Percentiles rank a stretch among this genome's conserved stretches.
Conservation (phyloP, 108 stramenopile species). For the Discostella pseudostelligera region DNA sequence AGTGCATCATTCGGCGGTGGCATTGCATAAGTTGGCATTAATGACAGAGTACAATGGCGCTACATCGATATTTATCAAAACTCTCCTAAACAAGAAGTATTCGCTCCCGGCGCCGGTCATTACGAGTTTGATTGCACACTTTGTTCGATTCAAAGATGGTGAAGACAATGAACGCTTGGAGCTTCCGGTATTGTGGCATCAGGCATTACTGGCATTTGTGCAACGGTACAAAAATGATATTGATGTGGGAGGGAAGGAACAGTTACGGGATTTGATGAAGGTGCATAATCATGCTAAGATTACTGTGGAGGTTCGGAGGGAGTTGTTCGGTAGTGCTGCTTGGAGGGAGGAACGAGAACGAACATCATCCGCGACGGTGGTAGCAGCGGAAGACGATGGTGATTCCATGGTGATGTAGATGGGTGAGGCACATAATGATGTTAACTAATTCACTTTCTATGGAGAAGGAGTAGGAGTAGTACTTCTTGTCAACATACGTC, state of each 20-base stretch:
- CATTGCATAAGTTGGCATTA: slow-evolving; percentile 93
- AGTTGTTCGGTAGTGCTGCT: slow-evolving; percentile 88
- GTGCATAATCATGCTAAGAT: slow-evolving; percentile 92
- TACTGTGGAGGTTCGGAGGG: slow-evolving; percentile 94
- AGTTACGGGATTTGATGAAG: slow-evolving; percentile 79
- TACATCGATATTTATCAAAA: slow-evolving; percentile 87
- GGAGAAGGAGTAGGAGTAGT: no score
- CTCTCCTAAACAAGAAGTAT: slow-evolving; percentile 97
- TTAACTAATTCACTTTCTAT: no score
- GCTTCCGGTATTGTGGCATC: slow-evolving; percentile 98
- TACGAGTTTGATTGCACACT: slow-evolving; percentile 86
- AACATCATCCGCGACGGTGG: no score
- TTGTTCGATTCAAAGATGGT: slow-evolving; percentile 70
- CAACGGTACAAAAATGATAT: slow-evolving; percentile 95
- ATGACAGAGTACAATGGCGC: slow-evolving; percentile 92
- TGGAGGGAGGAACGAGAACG: slow-evolving; percentile 73
- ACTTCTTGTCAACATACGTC: no score
- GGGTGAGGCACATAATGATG: no score
- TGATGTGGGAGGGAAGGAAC: slow-evolving; percentile 76
- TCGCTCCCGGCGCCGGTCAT: slow-evolving; percentile 95
- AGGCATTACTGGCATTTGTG: slow-evolving; percentile 89
- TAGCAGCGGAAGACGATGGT: no score
- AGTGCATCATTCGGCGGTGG: slow-evolving; percentile 95
- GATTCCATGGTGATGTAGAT: no score
- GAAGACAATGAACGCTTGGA: slow-evolving; percentile 35